These are phyloP conservation scores for Tephrocybe sp. DNA, from an alignment of 768 basidiomycete species.

Conservation along the genomic window DNA sequence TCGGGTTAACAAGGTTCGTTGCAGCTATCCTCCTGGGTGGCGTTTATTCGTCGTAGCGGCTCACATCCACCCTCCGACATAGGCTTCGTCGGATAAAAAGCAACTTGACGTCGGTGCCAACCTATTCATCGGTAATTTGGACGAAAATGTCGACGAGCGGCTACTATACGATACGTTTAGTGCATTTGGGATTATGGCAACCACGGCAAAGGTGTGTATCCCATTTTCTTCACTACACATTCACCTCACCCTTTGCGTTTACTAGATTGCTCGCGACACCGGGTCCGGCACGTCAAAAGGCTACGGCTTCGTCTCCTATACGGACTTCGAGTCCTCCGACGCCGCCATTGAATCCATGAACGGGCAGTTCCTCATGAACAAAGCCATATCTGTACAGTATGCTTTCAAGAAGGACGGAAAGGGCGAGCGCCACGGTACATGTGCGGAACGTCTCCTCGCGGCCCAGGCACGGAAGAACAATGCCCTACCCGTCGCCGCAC, in stretches of 20 bases:
- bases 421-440: constrained; percentile 95
- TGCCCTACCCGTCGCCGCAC: constrained; percentile 74
- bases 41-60: not conserved
- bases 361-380: constrained; percentile 97
- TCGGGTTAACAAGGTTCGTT: constrained; percentile 92
- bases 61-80: constrained; percentile 9
- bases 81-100: constrained; percentile 98
- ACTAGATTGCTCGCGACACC: constrained; percentile 89
- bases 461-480: constrained; percentile 96
- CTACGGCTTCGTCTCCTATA: constrained; percentile 96
- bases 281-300: constrained; percentile 86
- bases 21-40: constrained; percentile 7
- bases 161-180: constrained; percentile 94
- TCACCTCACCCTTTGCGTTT: constrained; percentile 4
- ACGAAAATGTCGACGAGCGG: constrained; percentile 93
- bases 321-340: constrained; percentile 96
- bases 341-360: constrained; percentile 97
- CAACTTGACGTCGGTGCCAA: constrained; percentile 98
- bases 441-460: constrained; percentile 94
- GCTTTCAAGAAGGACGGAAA: constrained; percentile 99
- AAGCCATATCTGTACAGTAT: constrained; percentile 95
- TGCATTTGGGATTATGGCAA: constrained; percentile 91
- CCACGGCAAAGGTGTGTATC: constrained; percentile 75
- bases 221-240: constrained; percentile 10
- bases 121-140: constrained; percentile 93